These are phyloP conservation scores for Rhodotorula babjevae DNA, from an alignment of 768 basidiomycete genomes.

Conservation along the genomic window DNA sequence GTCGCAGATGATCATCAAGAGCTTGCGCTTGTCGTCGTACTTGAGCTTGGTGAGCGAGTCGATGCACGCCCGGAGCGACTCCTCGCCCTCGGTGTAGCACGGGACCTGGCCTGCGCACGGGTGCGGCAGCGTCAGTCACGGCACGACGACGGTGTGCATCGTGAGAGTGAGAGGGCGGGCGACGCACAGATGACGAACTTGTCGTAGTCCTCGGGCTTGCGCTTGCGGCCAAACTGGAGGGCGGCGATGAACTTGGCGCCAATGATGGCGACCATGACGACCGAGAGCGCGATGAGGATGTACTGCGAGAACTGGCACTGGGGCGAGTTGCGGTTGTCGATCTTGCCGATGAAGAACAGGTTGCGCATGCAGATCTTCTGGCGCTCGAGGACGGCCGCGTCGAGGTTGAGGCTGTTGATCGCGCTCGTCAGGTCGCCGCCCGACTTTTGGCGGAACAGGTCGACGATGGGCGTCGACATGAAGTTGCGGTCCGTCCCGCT, in stretches of 20 bases:
- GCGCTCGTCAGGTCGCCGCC: conserved; percentile 77
- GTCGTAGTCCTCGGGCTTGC: conserved; percentile 89
- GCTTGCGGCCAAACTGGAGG: conserved; percentile 69
- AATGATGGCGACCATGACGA: conserved; percentile 90
- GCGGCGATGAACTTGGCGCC: conserved; percentile 94
- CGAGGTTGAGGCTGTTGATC: conserved; percentile 62
- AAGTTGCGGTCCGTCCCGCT: conserved; percentile 56
- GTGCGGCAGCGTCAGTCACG: too few species aligned
- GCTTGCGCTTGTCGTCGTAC: conserved; percentile 97
- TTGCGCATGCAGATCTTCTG: conserved; percentile 89
- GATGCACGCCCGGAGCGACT: conserved; percentile 77
- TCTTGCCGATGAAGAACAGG: conserved; percentile 81
- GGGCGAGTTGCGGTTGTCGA: conserved; percentile 84
- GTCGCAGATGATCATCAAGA: conserved; percentile 88
- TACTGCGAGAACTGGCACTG: conserved; percentile 89
- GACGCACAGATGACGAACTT: conserved; percentile 75
- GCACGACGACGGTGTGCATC: too few species aligned
- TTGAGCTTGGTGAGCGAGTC: conserved; percentile 89
- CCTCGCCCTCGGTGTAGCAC: conserved; percentile 94
- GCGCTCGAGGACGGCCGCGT: conserved; percentile 57
- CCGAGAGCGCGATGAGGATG: conserved; percentile 79
- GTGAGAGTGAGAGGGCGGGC: too few species aligned
- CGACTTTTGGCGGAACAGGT: conserved; percentile 68
- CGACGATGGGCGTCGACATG: conserved; percentile 65
- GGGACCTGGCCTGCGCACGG: conserved; percentile 63